Conservation (phyloP, 139 green algal genomes). For the Micractinium sp. region DNA sequence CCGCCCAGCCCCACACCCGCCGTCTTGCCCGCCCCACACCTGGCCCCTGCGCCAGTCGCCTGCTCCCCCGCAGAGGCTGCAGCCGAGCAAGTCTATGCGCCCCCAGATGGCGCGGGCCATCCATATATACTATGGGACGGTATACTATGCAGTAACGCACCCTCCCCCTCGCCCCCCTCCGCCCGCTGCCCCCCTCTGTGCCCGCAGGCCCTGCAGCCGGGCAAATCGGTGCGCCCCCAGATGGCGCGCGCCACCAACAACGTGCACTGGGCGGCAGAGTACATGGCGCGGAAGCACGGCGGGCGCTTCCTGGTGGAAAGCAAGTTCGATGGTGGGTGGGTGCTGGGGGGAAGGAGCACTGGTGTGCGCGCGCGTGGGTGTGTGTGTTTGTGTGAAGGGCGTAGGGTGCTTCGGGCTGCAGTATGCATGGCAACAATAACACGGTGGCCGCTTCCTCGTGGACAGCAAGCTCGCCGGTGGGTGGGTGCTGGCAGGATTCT, state of each 20-base stretch:
- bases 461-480: conserved; percentile 89
- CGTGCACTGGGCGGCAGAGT: background rate
- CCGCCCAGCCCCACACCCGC: too few species aligned
- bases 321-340: conserved; percentile 25
- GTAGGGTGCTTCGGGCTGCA: conserved; percentile 35
- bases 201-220: background rate
- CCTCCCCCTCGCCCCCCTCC: too few species aligned
- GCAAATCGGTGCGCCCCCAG: background rate
- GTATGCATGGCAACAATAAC: conserved; percentile 43
- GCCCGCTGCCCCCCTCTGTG: background rate
- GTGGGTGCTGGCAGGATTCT: background rate
- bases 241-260: background rate
- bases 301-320: background rate
- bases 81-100: too few species aligned
- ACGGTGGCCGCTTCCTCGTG: conserved; percentile 58
- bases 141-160: too few species aligned
- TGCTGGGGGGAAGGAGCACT: too few species aligned
- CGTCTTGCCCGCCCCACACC: too few species aligned
- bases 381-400: too few species aligned
- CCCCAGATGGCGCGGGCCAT: too few species aligned
- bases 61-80: too few species aligned
- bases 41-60: too few species aligned
- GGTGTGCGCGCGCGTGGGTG: too few species aligned
- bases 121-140: too few species aligned
- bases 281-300: background rate